Conservation (phyloP, 2,329 filamentous ascomycete species). For the Phaeosphaeriaceae sp. region DNA sequence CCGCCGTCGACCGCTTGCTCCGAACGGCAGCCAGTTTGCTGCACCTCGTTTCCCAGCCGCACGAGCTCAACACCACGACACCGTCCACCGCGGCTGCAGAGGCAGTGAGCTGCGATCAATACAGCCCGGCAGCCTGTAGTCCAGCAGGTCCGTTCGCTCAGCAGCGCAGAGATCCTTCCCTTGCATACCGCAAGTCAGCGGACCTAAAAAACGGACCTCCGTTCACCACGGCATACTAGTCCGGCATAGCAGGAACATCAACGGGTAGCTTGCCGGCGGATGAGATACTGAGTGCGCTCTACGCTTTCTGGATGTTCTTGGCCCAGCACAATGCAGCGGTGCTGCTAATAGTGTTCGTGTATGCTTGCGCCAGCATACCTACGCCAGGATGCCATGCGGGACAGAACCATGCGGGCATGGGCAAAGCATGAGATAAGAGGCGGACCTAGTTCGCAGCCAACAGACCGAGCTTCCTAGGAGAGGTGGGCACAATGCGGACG, state of each 20-base stretch:
- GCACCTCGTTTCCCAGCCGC: not conserved
- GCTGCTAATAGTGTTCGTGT: not conserved
- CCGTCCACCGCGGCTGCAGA: not conserved
- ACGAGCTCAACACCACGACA: not conserved
- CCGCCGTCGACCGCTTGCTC: not conserved
- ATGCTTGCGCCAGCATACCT: no score
- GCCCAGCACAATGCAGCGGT: not conserved
- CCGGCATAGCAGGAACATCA: not conserved
- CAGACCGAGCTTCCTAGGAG: no score
- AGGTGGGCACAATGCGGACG: no score
- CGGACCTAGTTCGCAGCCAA: no score
- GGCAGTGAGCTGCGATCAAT: not conserved
- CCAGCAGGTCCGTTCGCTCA: no score
- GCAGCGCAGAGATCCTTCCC: not conserved
- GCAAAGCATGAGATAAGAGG: no score
- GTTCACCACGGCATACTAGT: not conserved
- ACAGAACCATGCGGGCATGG: no score
- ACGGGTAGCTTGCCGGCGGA: not conserved
- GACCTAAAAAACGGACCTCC: not conserved
- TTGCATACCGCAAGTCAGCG: not conserved
- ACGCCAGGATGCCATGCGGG: no score
- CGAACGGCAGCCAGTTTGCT: not conserved
- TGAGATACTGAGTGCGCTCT: not conserved
- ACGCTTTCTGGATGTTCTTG: not conserved
- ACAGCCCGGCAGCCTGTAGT: not conserved